Base-by-base conservation (phyloP, 768 basidiomycete genomes). In the Podaxis sp. region DNA sequence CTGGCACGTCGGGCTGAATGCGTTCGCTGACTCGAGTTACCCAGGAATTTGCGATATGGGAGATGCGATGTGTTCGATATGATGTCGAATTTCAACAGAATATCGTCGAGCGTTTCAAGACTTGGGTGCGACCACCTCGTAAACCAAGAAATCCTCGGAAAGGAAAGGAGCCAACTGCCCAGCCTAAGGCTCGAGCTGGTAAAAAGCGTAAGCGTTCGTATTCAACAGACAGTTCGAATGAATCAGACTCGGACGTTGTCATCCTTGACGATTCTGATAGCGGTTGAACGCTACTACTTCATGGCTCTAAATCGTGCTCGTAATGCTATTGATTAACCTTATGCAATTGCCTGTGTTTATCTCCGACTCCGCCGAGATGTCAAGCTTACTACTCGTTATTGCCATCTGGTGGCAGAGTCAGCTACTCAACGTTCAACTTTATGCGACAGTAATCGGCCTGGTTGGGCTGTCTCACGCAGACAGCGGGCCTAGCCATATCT, bases 1-100 rank as follows among this genome's bases (percentile, higher is more conserved):
- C 8, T n/a, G 9, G 26, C 30, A 22, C 3, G 2, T 36, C 7
- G 44, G 5, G 1, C 3, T 46, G 17, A 3, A n/a, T 17, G 17
- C 15, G 4, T 17, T 17, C n/a, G 12, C 49, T 51, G 49, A 51
- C 26, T 12, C 33, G 5, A 19, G 11, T 24, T 7, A 26, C 6
- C 19, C 9, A 58, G 65, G 63, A 63, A 24, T 30, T 63, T 11
- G 54, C 15, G 33, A 33, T 46, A 22, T 63, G 54, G 54, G 38
- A 39, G 22, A 56, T 56, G 54, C 54, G 36, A 56, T 56, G 54
- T 40, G 54, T 56, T 19, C n/a, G 36, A 6, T 56, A 56, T 56
- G 54, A 56, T 8, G 54, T 22, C 1, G 38, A 39, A 11, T 56
- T 56, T 39, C 54, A 56, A 24, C n/a, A 9, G 36, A 39, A 39